These are phyloP conservation scores for Cutaneotrichosporon daszewskae DNA, from an alignment of 1,284 basidiomycete species.

Conservation along the genomic window DNA sequence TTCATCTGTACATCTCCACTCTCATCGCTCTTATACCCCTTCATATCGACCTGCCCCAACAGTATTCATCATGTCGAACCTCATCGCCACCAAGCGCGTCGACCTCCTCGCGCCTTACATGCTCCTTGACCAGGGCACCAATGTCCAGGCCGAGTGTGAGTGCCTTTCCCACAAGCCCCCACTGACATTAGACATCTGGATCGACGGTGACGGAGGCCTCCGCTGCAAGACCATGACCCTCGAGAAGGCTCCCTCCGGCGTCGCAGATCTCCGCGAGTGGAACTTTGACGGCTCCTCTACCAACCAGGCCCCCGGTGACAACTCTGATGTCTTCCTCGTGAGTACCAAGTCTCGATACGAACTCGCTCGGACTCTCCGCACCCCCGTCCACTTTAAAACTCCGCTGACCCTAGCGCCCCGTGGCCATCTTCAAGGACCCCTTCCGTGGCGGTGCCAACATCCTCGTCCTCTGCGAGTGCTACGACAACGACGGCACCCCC, in stretches of 20 bases:
- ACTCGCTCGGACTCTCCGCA: not conserved
- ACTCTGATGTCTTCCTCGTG: conserved; percentile 93
- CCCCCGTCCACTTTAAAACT: not conserved
- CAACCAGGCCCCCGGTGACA: conserved; percentile 86
- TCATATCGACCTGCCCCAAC: not conserved
- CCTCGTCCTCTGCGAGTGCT: conserved; percentile 91
- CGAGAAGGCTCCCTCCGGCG: conserved; percentile 36
- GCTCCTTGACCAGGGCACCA: conserved; percentile 74
- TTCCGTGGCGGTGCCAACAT: conserved; percentile 99
- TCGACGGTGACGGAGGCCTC: conserved; percentile 84
- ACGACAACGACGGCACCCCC: conserved; percentile 98
- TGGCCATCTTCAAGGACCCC: conserved; percentile 96
- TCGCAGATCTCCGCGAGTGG: conserved; percentile 68
- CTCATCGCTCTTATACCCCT: not conserved
- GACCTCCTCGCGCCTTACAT: conserved; percentile 83
- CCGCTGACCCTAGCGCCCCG: conserved; percentile 70
- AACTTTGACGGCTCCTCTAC: conserved; percentile 99
- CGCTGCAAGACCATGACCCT: conserved; percentile 80
- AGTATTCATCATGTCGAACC: conserved; percentile 37
- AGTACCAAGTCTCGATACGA: conserved; percentile 12
- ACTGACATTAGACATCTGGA: conserved; percentile 71
- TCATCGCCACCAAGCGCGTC: conserved; percentile 58
- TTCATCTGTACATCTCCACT: not conserved
- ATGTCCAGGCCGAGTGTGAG: conserved; percentile 88
- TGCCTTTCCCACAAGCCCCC: too few relatives aligned